A percentile compares a stretch with the other conserved stretches of the same genome.
Conservation (phyloP, 2,329 filamentous ascomycete genomes). For the Claviceps africana region DNA sequence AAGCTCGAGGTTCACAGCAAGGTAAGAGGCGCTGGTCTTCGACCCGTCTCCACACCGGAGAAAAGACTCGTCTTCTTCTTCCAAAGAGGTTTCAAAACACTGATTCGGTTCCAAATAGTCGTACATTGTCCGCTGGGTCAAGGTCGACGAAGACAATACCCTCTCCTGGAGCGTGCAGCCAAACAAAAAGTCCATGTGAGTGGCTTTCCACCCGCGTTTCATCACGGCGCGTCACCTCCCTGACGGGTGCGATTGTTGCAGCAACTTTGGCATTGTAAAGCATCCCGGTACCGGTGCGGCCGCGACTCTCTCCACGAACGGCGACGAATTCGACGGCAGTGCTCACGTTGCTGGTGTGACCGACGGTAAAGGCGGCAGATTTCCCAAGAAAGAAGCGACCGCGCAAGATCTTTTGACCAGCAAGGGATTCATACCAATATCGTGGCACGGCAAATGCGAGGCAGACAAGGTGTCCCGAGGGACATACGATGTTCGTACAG, state of each 20-base stretch:
- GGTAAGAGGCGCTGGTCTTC: slow-evolving; percentile 30
- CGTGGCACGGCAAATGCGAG: slow-evolving; percentile 92
- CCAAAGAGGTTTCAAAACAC: background rate
- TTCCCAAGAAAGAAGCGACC: slow-evolving; percentile 43
- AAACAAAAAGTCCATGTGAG: slow-evolving; percentile 86
- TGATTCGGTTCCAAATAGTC: slow-evolving; percentile 44
- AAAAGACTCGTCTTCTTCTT: background rate
- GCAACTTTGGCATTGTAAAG: slow-evolving; percentile 95
- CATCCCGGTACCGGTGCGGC: slow-evolving; percentile 64
- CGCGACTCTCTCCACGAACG: slow-evolving; percentile 27
- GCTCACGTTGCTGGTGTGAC: slow-evolving; percentile 28
- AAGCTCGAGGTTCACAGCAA: slow-evolving; percentile 96
- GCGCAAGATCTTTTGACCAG: slow-evolving; percentile 49
- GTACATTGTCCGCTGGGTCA: slow-evolving; percentile 95
- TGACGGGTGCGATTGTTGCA: slow-evolving; percentile 17
- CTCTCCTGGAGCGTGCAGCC: slow-evolving; percentile 97
- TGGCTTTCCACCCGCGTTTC: background rate
- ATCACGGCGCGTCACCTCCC: background rate
- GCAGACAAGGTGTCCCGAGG: slow-evolving; percentile 91
- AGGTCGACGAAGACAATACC: slow-evolving; percentile 77
- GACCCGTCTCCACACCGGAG: background rate
- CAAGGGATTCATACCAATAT: slow-evolving; percentile 55
- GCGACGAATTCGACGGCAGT: slow-evolving; percentile 29
- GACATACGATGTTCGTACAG: slow-evolving; percentile 61
- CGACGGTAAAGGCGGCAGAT: slow-evolving; percentile 33